These are phyloP conservation scores for Colletotrichum sojae DNA, from an alignment of 2,329 filamentous ascomycete species.

Conservation along the genomic window DNA sequence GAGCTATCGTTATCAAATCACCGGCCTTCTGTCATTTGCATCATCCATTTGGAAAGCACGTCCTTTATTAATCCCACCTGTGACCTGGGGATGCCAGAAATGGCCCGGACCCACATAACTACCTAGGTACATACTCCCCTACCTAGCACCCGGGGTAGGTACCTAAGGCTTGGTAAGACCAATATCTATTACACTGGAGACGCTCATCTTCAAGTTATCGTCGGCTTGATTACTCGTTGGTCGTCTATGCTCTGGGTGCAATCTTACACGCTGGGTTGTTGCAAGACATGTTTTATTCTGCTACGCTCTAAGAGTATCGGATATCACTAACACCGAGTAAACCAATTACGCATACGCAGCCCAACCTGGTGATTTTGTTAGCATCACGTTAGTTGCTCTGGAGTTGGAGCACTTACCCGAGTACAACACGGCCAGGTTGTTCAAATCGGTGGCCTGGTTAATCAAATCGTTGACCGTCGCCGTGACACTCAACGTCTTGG, in stretches of 20 bases:
- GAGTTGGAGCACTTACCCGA: slow-evolving; percentile 57
- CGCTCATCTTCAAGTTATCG: no score
- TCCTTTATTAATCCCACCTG: slow-evolving; percentile 10
- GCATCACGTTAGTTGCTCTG: slow-evolving; percentile 42
- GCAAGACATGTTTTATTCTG: not conserved
- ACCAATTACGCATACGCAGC: slow-evolving; percentile 41
- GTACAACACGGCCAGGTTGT: slow-evolving; percentile 92
- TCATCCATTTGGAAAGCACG: slow-evolving; percentile 35
- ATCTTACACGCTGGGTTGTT: no score
- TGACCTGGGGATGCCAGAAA: no score
- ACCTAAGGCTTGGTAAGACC: no score
- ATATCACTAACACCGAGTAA: not conserved
- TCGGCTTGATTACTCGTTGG: no score
- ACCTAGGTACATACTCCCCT: no score
- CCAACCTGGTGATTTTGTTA: not conserved
- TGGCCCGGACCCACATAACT: no score
- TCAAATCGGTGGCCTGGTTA: slow-evolving; percentile 93
- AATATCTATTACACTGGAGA: no score
- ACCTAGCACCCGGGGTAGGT: no score
- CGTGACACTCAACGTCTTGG: slow-evolving; percentile 92
- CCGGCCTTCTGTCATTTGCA: slow-evolving; percentile 32
- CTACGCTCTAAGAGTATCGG: not conserved
- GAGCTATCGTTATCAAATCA: slow-evolving; percentile 39
- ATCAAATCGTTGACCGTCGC: slow-evolving; percentile 98
- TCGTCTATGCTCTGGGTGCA: no score